Evolutionary conservation across 306 rosid genomes (phyloP), one percentile per base, ranked within the genome.

Genomic region (Oxytropis ochrocephala): DNA sequence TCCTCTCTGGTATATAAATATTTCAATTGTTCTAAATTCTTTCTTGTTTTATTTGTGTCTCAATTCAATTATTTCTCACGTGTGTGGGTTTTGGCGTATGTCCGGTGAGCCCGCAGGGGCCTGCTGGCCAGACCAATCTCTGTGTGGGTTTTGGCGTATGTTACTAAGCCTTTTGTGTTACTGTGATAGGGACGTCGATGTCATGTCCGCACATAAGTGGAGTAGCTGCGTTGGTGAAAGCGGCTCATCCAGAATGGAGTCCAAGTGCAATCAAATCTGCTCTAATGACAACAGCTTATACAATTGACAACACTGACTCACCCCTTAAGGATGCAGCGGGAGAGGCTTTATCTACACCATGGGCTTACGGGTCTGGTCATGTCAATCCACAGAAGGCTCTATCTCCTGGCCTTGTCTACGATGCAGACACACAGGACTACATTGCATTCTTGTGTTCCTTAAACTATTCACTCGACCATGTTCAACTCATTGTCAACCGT

Each of bases 121-220:
- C n/a, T n/a, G n/a, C n/a, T n/a, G n/a, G n/a, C n/a, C n/a, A n/a
- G n/a, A n/a, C n/a, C n/a, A n/a, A n/a, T n/a, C n/a, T n/a, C n/a
- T n/a, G n/a, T n/a, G n/a, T n/a, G n/a, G n/a, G n/a, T n/a, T n/a
- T n/a, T n/a, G n/a, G n/a, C n/a, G n/a, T n/a, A n/a, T n/a, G n/a
- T n/a, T n/a, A n/a, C n/a, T n/a, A n/a, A n/a, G n/a, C n/a, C n/a
- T n/a, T n/a, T n/a, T n/a, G n/a, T n/a, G n/a, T n/a, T n/a, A 50
- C 5, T 41, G 1, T 54, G 64, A 16, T 21, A 93, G 98, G 98
- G 7, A 91, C 98, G 12, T 94, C 98, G 3, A 94, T 91, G 98
- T 91, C 97, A 5, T 94, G 98, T 71, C 97, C 98, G 2, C 98
- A 94, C 70, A 90, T 94, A 32, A 88, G 97, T 62, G 97, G 98